Conservation (phyloP, 1,284 basidiomycete genomes). For the Malassezia dermatis region DNA sequence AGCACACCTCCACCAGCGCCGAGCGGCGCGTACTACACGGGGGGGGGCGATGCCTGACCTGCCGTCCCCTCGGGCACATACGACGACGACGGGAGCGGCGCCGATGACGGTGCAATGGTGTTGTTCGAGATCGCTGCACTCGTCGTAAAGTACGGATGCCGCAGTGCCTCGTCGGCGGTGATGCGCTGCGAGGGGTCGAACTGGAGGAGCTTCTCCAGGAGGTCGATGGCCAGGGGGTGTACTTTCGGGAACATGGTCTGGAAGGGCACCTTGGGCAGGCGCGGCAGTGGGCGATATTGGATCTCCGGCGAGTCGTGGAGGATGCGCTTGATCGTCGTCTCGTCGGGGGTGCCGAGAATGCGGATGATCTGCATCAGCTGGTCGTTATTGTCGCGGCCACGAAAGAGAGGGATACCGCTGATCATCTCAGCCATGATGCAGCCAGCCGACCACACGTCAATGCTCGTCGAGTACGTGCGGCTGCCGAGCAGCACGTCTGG, state of each 20-base stretch:
- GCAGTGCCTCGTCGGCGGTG: conserved; percentile 80
- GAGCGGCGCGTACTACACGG: neutral
- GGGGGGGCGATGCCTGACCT: neutral
- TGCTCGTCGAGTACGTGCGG: conserved; percentile 92
- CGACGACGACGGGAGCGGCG: neutral
- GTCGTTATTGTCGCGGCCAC: conserved; percentile 94
- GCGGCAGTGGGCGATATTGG: conserved; percentile 72
- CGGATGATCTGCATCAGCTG: conserved; percentile 95
- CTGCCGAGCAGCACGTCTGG: conserved; percentile 95
- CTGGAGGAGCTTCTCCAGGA: conserved; percentile 87
- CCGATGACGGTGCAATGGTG: neutral
- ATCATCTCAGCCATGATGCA: conserved; percentile 93
- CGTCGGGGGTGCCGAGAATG: conserved; percentile 89
- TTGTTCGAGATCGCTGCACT: conserved; percentile 26
- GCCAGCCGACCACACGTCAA: conserved; percentile 98
- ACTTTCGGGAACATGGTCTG: conserved; percentile 83
- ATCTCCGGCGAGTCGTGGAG: conserved; percentile 91
- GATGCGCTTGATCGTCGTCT: conserved; percentile 77
- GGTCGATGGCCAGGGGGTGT: conserved; percentile 78
- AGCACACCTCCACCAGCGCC: neutral
- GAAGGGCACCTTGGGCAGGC: conserved; percentile 82
- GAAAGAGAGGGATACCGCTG: conserved; percentile 88
- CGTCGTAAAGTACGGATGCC: conserved; percentile 77
- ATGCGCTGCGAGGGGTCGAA: conserved; percentile 91
- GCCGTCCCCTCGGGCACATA: neutral